Conservation (phyloP, 176 grass and related monocot genomes). For the Alloteropsis semialata region DNA sequence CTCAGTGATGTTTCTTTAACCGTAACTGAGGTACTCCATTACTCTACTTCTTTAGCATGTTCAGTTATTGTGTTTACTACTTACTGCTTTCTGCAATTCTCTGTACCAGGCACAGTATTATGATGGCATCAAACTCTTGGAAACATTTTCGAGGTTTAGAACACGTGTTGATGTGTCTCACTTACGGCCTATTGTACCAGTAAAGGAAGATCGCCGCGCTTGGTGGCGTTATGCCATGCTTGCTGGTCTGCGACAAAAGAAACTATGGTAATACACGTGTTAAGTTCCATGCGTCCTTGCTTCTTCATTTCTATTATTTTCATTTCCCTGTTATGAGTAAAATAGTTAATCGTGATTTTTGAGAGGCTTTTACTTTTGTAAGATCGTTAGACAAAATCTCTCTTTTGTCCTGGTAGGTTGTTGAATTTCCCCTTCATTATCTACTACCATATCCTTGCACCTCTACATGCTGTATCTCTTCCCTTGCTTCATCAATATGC, state of each 20-base stretch:
- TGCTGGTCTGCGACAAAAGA: conserved; percentile 84
- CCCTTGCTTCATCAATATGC: background rate
- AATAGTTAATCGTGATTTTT: background rate
- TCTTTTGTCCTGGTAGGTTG: background rate
- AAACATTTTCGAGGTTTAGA: conserved; percentile 90
- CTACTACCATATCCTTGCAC: background rate
- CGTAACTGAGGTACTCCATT: conserved; percentile 68
- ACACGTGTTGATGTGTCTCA: conserved; percentile 93
- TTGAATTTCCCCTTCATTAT: background rate
- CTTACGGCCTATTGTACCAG: conserved; percentile 77
- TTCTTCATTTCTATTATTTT: background rate
- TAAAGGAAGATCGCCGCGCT: conserved; percentile 71
- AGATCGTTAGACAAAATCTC: background rate
- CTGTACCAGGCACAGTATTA: conserved; percentile 89
- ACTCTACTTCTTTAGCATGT: conserved; percentile 20
- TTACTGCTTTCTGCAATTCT: conserved; percentile 28
- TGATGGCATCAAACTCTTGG: conserved; percentile 91
- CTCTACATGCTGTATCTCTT: background rate
- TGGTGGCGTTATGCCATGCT: conserved; percentile 98
- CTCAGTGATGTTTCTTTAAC: conserved; percentile 93
- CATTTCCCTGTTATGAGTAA: background rate
- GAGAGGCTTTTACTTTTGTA: background rate
- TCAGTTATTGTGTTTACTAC: conserved; percentile 3
- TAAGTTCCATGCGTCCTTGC: background rate
- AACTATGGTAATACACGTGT: conserved; percentile 62